Percentiles rank a stretch among this genome's conserved stretches.
phyloP scores from a whole-genome alignment of 139 green algal species.

The Chlorella sp. region DNA sequence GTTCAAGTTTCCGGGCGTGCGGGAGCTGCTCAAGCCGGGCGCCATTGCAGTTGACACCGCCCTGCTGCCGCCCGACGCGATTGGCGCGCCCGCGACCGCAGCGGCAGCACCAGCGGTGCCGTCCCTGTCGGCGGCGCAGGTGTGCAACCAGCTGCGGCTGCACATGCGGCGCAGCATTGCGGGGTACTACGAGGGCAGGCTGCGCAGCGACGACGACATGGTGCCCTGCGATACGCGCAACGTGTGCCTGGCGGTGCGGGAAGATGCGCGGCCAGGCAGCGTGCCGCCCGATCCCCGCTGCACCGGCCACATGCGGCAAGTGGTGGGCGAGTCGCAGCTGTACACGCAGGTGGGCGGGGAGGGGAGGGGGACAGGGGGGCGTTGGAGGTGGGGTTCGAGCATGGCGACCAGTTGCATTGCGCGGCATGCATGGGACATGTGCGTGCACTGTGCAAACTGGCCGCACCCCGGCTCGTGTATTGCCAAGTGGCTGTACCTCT shows the following conservation, averaged over 20 bases:
- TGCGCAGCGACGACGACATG: slow-evolving; percentile 79
- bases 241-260: slow-evolving; percentile 45
- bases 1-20: slow-evolving; percentile 69
- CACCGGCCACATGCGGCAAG: slow-evolving; percentile 47
- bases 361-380: background rate
- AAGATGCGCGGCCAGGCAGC: slow-evolving; percentile 21
- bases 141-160: slow-evolving; percentile 82
- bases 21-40: slow-evolving; percentile 35
- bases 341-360: slow-evolving; percentile 65
- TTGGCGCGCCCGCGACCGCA: background rate
- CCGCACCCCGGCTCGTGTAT: background rate
- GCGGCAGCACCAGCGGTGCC: background rate
- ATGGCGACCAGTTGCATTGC: too few species aligned
- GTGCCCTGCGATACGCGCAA: slow-evolving; percentile 55
- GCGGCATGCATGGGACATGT: too few species aligned
- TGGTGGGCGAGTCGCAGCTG: slow-evolving; percentile 58
- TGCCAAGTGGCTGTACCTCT: background rate
- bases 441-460: background rate
- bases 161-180: slow-evolving; percentile 20
- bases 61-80: slow-evolving; percentile 38
- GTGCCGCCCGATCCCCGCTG: slow-evolving; percentile 33
- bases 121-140: slow-evolving; percentile 43
- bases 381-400: too few species aligned
- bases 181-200: slow-evolving; percentile 71
- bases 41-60: slow-evolving; percentile 32